Conservation (phyloP, 352 stramenopile species). For the Phytophthora sp. region DNA sequence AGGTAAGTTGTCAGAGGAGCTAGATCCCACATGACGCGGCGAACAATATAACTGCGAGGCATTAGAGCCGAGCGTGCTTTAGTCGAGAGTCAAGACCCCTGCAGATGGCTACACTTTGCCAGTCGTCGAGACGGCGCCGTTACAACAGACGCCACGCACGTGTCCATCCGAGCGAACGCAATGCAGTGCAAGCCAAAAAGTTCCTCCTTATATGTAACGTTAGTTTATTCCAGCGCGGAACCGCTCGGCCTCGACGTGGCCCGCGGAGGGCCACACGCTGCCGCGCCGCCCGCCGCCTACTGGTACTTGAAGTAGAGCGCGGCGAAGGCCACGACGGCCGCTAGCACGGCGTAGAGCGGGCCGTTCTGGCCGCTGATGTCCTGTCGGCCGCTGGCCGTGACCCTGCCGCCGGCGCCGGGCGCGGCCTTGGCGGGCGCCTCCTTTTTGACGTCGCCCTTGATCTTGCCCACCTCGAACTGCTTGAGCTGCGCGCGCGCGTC, state of each 20-base stretch:
- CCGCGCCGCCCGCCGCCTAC: constrained; percentile 4
- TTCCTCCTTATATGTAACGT: constrained; percentile 39
- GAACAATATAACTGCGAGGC: constrained; percentile 27
- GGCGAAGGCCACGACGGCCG: constrained; percentile 47
- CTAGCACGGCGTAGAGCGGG: constrained; percentile 58
- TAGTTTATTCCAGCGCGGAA: constrained; percentile 31
- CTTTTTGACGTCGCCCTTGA: constrained; percentile 79
- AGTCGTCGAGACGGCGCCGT: not conserved
- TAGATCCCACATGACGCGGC: not conserved
- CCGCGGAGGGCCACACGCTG: constrained; percentile 20
- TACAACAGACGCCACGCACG: not conserved
- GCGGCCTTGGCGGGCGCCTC: constrained; percentile 17
- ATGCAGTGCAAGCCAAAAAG: constrained; percentile 35
- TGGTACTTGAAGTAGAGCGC: constrained; percentile 74
- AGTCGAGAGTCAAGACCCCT: too few relatives aligned
- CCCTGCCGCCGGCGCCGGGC: constrained; percentile 15
- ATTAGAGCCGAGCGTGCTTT: too few relatives aligned
- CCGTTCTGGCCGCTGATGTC: constrained; percentile 68
- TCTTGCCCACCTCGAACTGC: constrained; percentile 92
- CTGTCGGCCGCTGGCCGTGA: constrained; percentile 50
- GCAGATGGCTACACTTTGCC: constrained; percentile 6
- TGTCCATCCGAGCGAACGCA: not conserved
- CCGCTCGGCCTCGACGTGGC: not conserved
- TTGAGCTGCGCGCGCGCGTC: constrained; percentile 94
- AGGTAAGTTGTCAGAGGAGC: not conserved